These are phyloP conservation scores for Macadamia tetraphylla DNA, from an alignment of 164 flowering plant genomes.

Conservation along the genomic window DNA sequence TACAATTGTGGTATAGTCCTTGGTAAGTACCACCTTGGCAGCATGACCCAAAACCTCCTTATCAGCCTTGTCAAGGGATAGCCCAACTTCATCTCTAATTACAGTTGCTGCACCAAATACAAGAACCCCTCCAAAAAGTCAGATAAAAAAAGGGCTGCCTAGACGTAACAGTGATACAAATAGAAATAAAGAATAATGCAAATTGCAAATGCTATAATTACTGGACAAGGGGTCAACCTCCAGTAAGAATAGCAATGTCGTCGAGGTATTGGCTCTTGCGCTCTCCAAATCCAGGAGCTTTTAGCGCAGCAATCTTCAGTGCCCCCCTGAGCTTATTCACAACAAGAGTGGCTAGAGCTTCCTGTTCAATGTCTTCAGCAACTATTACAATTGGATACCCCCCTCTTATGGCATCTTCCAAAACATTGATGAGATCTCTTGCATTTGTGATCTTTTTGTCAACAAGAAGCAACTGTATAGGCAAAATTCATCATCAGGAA, in stretches of 20 bases:
- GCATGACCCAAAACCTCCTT: constrained; percentile 91
- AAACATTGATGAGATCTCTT: constrained; percentile 70
- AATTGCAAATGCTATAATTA: neutral
- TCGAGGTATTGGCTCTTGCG: constrained; percentile 10
- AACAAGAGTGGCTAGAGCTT: constrained; percentile 75
- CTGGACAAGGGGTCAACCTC: neutral
- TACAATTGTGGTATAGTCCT: constrained; percentile 84
- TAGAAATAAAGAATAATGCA: neutral
- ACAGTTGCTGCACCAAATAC: constrained; percentile 59
- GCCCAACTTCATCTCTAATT: constrained; percentile 88
- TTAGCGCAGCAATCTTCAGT: constrained; percentile 69
- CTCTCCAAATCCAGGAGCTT: constrained; percentile 86
- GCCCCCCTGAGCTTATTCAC: constrained; percentile 74
- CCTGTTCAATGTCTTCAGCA: constrained; percentile 93
- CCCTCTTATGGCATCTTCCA: constrained; percentile 87
- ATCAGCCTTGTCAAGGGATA: constrained; percentile 78
- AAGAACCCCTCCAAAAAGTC: neutral
- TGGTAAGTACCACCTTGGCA: constrained; percentile 89
- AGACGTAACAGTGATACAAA: neutral
- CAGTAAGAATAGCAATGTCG: constrained; percentile 1
- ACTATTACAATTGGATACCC: constrained; percentile 78
- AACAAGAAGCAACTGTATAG: constrained; percentile 77
- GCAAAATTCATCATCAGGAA: constrained; percentile 2
- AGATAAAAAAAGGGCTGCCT: neutral
- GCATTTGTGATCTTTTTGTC: constrained; percentile 96